Percentiles rank a stretch among this genome's conserved stretches.
Conservation (phyloP, 2,329 filamentous ascomycete genomes). For the Oidium heveae region DNA sequence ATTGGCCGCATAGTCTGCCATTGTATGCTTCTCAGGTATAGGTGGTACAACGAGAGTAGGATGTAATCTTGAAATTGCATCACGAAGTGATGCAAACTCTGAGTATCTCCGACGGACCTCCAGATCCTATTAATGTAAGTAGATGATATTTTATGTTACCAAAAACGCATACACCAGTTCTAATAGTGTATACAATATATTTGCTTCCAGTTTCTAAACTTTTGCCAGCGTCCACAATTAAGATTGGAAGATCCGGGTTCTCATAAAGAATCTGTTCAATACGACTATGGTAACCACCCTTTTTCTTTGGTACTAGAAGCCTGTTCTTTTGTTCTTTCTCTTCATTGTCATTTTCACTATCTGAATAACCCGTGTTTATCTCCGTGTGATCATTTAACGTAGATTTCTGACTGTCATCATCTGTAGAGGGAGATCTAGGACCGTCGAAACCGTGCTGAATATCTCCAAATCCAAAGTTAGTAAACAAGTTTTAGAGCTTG, state of each 20-base stretch:
- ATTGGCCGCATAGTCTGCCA: slow-evolving; percentile 95
- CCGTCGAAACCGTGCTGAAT: slow-evolving; percentile 27
- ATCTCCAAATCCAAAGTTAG: slow-evolving; percentile 21
- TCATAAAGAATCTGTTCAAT: slow-evolving; percentile 97
- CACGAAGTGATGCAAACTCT: slow-evolving; percentile 76
- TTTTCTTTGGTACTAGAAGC: slow-evolving; percentile 28
- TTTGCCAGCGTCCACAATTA: slow-evolving; percentile 90
- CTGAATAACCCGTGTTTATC: slow-evolving; percentile 15
- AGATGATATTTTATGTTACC: not conserved
- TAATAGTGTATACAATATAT: slow-evolving; percentile 93
- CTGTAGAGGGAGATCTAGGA: slow-evolving; percentile 27
- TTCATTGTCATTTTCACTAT: slow-evolving; percentile 24
- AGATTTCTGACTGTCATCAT: slow-evolving; percentile 32
- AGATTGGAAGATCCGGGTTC: slow-evolving; percentile 66
- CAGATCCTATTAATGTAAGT: slow-evolving; percentile 38
- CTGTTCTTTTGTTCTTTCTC: slow-evolving; percentile 17
- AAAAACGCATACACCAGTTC: slow-evolving; percentile 45
- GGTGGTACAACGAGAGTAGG: slow-evolving; percentile 89
- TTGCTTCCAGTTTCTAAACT: slow-evolving; percentile 74
- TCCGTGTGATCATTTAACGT: not conserved
- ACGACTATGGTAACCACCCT: slow-evolving; percentile 76
- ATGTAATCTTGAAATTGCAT: slow-evolving; percentile 73
- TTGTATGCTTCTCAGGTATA: slow-evolving; percentile 95
- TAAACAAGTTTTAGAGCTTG: slow-evolving; percentile 3
- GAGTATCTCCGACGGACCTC: slow-evolving; percentile 91